phyloP scores from a whole-genome alignment of 2,329 filamentous ascomycete species.

The Fusarium annulatum region DNA sequence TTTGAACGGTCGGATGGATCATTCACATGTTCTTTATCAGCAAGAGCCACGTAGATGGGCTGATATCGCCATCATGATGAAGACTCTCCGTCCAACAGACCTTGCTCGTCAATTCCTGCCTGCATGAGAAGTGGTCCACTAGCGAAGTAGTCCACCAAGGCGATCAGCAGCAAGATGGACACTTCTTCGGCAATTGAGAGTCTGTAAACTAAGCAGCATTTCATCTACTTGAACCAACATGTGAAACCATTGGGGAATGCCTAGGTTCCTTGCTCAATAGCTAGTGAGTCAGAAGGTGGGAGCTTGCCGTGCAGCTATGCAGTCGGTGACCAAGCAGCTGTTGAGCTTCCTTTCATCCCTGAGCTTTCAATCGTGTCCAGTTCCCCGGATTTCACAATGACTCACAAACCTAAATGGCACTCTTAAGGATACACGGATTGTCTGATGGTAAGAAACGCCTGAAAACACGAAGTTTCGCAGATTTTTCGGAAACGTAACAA shows the following conservation, averaged over 20 bases:
- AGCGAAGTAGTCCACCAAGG: accelerated
- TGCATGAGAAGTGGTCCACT: not conserved
- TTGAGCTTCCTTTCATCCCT: not conserved
- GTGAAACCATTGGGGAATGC: not conserved
- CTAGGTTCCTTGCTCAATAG: not conserved
- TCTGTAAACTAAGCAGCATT: not conserved
- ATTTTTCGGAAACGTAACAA: not conserved
- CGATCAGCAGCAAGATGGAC: not conserved
- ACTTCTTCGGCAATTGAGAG: not conserved
- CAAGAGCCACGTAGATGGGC: not conserved
- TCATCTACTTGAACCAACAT: not conserved
- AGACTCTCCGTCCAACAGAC: accelerated
- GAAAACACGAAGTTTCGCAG: not conserved
- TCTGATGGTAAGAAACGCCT: accelerated
- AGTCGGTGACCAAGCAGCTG: not conserved
- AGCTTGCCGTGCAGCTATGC: not conserved
- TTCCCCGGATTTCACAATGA: not conserved
- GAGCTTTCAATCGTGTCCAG: not conserved
- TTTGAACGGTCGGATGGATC: not conserved
- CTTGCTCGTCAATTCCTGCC: not conserved
- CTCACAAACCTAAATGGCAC: not conserved
- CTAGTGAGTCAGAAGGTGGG: not conserved
- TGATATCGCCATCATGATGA: not conserved
- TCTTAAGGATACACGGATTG: not conserved
- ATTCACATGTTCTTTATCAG: constrained; percentile 6